Conservation (phyloP, 306 rosid species). For the Cucumis hystrix region DNA sequence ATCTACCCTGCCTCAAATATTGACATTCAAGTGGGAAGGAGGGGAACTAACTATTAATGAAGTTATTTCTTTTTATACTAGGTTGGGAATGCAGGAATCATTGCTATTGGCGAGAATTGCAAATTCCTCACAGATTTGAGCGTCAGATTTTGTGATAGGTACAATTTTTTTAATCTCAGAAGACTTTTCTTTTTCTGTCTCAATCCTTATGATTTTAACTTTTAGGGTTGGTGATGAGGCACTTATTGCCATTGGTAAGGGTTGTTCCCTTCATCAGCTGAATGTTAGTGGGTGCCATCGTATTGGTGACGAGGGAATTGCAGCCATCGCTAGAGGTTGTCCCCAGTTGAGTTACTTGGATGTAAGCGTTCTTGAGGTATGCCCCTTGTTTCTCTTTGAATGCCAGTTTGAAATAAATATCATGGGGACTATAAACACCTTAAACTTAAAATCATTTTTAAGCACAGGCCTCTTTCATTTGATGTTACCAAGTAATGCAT, state of each 20-base stretch:
- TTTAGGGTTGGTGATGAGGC: conserved; percentile 86
- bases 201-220: conserved; percentile 7
- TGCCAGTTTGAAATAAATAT: neutral
- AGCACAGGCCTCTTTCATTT: no score
- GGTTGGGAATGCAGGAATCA: conserved; percentile 74
- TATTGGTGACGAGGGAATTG: conserved; percentile 76
- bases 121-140: conserved; percentile 68
- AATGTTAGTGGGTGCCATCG: conserved; percentile 96
- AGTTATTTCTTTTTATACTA: conserved; percentile 4
- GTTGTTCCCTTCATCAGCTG: conserved; percentile 62
- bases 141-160: conserved; percentile 93
- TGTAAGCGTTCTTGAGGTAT: conserved; percentile 81
- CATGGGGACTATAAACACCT: no score
- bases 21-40: neutral
- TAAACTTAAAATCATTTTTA: no score
- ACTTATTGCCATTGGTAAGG: conserved; percentile 63
- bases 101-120: conserved; percentile 73
- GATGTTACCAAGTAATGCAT: neutral
- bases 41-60: neutral
- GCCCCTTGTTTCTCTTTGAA: conserved; percentile 1
- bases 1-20: neutral
- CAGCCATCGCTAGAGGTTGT: conserved; percentile 89
- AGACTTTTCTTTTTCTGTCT: neutral
- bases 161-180: neutral
- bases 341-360: conserved; percentile 63